Base-by-base conservation (phyloP, 768 basidiomycete species). In the Paxillus involutus region DNA sequence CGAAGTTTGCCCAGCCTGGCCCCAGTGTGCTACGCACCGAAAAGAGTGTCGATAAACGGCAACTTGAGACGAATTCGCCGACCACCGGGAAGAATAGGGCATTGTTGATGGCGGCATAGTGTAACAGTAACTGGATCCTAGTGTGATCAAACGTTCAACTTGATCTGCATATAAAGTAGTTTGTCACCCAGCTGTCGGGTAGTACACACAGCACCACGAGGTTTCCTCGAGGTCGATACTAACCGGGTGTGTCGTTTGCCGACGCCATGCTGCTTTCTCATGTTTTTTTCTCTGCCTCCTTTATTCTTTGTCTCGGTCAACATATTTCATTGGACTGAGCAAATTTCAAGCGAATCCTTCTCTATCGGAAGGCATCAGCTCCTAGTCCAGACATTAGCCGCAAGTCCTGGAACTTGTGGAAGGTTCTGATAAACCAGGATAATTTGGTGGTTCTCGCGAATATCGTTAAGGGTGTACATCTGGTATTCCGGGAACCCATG, bases 221-320 rank as follows among this genome's bases (percentile, higher is more conserved):
- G 64, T 16, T 1, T 37, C 66, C 66, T 54, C 52, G 64, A 66
- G 66, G 64, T 48, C 51, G 52, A 56, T 35, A 41, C 33, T 21
- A 51, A 16, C 57, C 51, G 57, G 19, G 26, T 53, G 35, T 58
- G 29, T 54, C 51, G 50, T 24, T 43, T 60, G 64, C 61, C 61
- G 61, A 52, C 41, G 40, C 11, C 58, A 64, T 58, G 63, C 63
- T 58, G 56, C 29, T 17, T 56, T 53, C 51, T 55, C 48, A 48
- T 44, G 35, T 56, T 60, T 54, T 59, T 50, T 58, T 40, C 33
- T 7, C 24, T 30, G 29, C 21, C 37, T 26, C 17, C 26, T 55
- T 53, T 29, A 39, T 19, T 55, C 37, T 57, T 60, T 53, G 49
- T 43, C 49, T 43, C 19, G 14, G 46, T 12, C 42, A 17, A 33